Evolutionary conservation across 257 asterid species (phyloP), one percentile per base, ranked within the genome.

Genomic region (Osmanthus fragrans): DNA sequence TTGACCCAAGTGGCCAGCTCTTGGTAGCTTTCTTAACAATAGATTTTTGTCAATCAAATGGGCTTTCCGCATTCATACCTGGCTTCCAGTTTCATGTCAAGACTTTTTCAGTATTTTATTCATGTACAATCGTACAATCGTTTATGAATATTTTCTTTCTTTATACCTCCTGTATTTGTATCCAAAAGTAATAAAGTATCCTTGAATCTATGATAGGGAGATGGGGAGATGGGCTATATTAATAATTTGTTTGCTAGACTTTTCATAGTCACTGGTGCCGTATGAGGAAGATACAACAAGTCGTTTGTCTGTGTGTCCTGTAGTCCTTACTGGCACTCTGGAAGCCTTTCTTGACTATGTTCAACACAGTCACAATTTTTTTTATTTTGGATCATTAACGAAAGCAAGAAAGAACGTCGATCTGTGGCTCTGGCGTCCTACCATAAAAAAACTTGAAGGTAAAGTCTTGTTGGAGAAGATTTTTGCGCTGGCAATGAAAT

Each of bases 51-150:
- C 70, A 73, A 76, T 70, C 76, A 12, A 12, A 49, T 29, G 21
- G 74, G 64, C 36, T 49, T 64, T 68, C 87, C 84, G 85, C 85
- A 72, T 83, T 83, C 81, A 79, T 85, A 86, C 84, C 58, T 36
- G 36, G 37, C 56, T 45, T 78, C 77, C 71, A 34, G 39, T 58
- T 82, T 49, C 40, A 16, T 76, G 66, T 42, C 18, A 7, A 7
- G 9, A 37, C 42, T 7, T 8, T 11, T 12, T 42, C 49, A 12
- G 5, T 42, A 42, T 2, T 42, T 37, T 37, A 37, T 37, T 37
- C 40, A 39, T 39, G 5, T 39, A 39, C 45, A 9, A 34, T 34
- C 8, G 45, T 39, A 39, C 42, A 37, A 0, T 37, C 2, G 45
- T 10, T 10, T 2, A 42, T 11, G 49, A 42, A 42, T 11, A 42